Conservation (phyloP, 208 protist genomes). For the Leptomonas pyrrhocoris region DNA sequence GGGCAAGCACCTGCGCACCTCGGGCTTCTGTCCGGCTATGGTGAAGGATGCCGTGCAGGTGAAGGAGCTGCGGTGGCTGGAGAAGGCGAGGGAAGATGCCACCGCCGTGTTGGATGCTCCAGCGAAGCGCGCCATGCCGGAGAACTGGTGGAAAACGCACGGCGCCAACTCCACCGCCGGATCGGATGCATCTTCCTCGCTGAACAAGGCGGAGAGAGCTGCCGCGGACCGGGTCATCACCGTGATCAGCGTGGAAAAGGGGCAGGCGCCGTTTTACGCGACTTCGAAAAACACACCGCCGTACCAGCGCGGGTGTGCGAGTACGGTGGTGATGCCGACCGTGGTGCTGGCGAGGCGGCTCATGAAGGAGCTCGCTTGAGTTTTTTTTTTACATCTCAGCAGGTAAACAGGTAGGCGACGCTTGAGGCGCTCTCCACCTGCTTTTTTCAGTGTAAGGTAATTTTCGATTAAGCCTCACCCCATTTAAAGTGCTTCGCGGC, state of each 20-base stretch:
- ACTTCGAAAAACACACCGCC: constrained; percentile 54
- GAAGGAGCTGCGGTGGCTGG: constrained; percentile 61
- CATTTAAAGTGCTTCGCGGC: too few relatives aligned
- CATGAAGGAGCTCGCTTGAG: constrained; percentile 41
- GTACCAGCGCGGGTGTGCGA: constrained; percentile 79
- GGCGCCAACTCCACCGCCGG: neutral
- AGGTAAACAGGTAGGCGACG: neutral
- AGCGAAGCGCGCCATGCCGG: constrained; percentile 44
- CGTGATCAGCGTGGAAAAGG: constrained; percentile 64
- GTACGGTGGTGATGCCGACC: constrained; percentile 68
- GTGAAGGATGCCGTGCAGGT: constrained; percentile 66
- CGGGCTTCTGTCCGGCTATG: constrained; percentile 87
- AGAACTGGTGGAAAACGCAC: constrained; percentile 71
- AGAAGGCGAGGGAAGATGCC: neutral
- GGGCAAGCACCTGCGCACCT: constrained; percentile 47
- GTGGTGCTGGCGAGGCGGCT: constrained; percentile 55
- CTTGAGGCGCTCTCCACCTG: neutral
- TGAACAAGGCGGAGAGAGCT: neutral
- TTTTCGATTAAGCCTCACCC: neutral
- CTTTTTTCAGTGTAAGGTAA: neutral
- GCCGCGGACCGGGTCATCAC: constrained; percentile 48
- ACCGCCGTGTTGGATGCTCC: neutral
- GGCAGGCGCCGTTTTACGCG: constrained; percentile 81
- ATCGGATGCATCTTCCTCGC: too few relatives aligned
- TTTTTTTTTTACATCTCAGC: neutral